Evolutionary conservation across 2,329 filamentous ascomycete genomes (phyloP), one percentile per base, ranked within the genome.

Genomic region (Aspergillus tanneri): DNA sequence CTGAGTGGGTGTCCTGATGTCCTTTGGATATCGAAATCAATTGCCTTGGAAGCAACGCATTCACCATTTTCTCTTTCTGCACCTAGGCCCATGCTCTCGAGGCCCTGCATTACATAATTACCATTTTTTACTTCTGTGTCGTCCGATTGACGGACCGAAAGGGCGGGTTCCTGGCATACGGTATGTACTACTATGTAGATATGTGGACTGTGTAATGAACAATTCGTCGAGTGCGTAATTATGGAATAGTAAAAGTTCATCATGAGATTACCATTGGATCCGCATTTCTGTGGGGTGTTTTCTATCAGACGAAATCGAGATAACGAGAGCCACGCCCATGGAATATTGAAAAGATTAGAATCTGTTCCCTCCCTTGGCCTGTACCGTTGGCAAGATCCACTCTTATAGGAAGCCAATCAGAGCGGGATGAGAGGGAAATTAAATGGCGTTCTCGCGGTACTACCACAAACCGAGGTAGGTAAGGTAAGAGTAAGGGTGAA

Each of bases 141-240:
- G 30, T 18, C 30, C 14, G 30, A 34, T 11, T 30, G 27, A 12
- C 5, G 30, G 30, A 34, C 14, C 1, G 41, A 46, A 47, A 46
- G 42, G 37, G 37, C 39, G 25, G 44, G 42, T 32, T 37, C 48
- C 34, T 35, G 40, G 39, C 50, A 35, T 51, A 53, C 42, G 46
- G 47, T 45, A 56, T 56, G 53, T 48, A 48, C 46, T 36, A 53
- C 46, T 46, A 56, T 54, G 53, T 56, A 57, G 54, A 57, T 57
- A 58, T 47, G 53, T 55, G 49, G 53, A 54, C 51, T 34, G 45
- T 53, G 46, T 57, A 59, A 59, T 56, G 56, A 58, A 55, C 54
- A 47, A 54, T 32, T 48, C 40, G 38, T 37, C 28, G 21, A 46
- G 30, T 41, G 36, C 44, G 42, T 32, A 42, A 49, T n/a, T n/a